These are phyloP conservation scores for Candida qinlingensis DNA, from an alignment of 805 yeast species.

Conservation along the genomic window DNA sequence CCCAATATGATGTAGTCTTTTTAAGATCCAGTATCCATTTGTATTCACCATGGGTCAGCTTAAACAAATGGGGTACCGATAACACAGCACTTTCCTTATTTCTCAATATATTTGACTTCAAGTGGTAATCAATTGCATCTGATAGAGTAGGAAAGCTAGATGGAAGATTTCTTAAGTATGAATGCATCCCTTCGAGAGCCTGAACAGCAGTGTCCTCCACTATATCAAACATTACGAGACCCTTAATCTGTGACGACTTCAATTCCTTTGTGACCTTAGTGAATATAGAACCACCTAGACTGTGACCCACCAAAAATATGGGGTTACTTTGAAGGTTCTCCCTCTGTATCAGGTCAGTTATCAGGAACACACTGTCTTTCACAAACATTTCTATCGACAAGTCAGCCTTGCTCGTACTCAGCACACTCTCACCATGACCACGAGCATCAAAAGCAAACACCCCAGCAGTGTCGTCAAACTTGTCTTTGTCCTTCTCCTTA, in stretches of 20 bases:
- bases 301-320: conserved; percentile 75
- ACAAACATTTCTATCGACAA: conserved; percentile 48
- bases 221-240: conserved; percentile 79
- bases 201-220: conserved; percentile 89
- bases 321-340: conserved; percentile 20
- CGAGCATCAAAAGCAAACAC: conserved; percentile 72
- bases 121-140: conserved; percentile 80
- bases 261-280: conserved; percentile 41
- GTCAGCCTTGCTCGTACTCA: conserved; percentile 25
- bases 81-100: conserved; percentile 58
- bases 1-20: conserved; percentile 68
- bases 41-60: conserved; percentile 22
- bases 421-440: conserved; percentile 68
- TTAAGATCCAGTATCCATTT: conserved; percentile 64
- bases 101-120: conserved; percentile 45
- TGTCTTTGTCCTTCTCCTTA: conserved; percentile 10
- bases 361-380: conserved; percentile 49
- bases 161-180: conserved; percentile 66
- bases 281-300: conserved; percentile 86
- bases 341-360: conserved; percentile 33
- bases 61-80: conserved; percentile 71
- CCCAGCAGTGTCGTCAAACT: conserved; percentile 44
- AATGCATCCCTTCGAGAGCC: conserved; percentile 61
- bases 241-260: conserved; percentile 38
- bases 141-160: conserved; percentile 42